Evolutionary conservation across 2,329 filamentous ascomycete species (phyloP).

Genomic region (Ophiocordyceps robertsii): DNA sequence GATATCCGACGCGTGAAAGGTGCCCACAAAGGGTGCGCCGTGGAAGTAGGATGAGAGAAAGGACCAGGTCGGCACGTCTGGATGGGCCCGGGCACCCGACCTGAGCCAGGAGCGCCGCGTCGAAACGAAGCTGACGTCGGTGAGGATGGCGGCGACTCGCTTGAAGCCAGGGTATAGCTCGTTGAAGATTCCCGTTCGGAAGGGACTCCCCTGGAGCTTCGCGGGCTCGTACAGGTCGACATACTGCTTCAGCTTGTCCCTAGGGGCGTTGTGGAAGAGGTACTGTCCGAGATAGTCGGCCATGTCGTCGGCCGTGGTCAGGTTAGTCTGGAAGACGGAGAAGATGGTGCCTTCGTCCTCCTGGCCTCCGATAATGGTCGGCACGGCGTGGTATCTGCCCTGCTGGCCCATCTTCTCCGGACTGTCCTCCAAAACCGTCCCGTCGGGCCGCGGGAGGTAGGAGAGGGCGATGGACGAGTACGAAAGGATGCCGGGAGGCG

Average conservation of each 20-base stretch:
- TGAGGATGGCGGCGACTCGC: conserved; percentile 48
- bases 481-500: conserved; percentile 53
- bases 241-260: conserved; percentile 26
- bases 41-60: conserved; percentile 63
- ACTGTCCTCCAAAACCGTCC: conserved; percentile 44
- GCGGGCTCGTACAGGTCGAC: background rate
- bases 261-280: conserved; percentile 46
- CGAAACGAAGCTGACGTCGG: conserved; percentile 63
- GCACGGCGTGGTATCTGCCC: conserved; percentile 36
- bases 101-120: conserved; percentile 55
- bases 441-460: conserved; percentile 64
- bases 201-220: background rate
- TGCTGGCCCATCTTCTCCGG: conserved; percentile 42
- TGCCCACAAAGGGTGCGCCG: conserved; percentile 61
- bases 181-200: conserved; percentile 34
- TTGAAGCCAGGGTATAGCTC: conserved; percentile 55
- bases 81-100: conserved; percentile 28
- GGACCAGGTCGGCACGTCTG: conserved; percentile 55
- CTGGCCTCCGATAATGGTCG: conserved; percentile 53
- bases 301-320: conserved; percentile 46
- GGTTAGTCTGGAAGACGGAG: conserved; percentile 52
- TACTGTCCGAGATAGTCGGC: conserved; percentile 46
- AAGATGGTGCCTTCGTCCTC: conserved; percentile 74
- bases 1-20: conserved; percentile 60
- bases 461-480: conserved; percentile 58